Percentiles rank a stretch among this genome's conserved stretches.
These are phyloP conservation scores for Cubamyces sp. DNA, from an alignment of 768 basidiomycete genomes.

Conservation along the genomic window DNA sequence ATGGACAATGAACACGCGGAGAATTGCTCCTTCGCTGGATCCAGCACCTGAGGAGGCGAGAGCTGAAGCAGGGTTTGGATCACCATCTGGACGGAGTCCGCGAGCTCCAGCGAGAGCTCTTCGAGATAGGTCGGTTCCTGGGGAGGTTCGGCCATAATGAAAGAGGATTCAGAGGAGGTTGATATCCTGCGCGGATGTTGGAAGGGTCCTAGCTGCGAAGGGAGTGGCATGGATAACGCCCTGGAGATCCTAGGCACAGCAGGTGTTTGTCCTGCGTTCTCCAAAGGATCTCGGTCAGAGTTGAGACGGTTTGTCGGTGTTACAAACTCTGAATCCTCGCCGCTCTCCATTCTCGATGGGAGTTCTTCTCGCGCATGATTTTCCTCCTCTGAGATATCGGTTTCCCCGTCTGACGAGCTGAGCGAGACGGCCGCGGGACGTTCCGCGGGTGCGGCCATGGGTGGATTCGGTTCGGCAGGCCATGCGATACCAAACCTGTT, in stretches of 20 bases:
- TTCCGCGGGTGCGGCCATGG: constrained; percentile 43
- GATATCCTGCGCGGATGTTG: constrained; percentile 62
- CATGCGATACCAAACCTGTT: constrained; percentile 67
- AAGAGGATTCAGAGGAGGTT: constrained; percentile 25
- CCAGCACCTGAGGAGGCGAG: constrained; percentile 86
- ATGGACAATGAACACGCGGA: constrained; percentile 87
- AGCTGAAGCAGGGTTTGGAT: constrained; percentile 92
- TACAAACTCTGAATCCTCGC: constrained; percentile 36
- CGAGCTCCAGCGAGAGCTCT: constrained; percentile 83
- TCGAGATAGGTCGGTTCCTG: constrained; percentile 49
- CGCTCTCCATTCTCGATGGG: constrained; percentile 23
- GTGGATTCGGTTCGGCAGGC: constrained; percentile 50
- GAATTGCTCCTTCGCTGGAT: constrained; percentile 92
- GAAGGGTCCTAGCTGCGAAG: constrained; percentile 75
- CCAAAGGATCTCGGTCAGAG: constrained; percentile 38
- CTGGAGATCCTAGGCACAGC: constrained; percentile 65
- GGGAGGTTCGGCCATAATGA: constrained; percentile 30
- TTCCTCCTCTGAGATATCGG: constrained; percentile 53
- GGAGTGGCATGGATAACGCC: constrained; percentile 79
- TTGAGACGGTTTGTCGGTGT: constrained; percentile 38
- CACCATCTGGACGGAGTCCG: constrained; percentile 88
- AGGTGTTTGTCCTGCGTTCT: constrained; percentile 34
- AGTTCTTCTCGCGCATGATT: constrained; percentile 21
- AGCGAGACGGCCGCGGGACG: constrained; percentile 43
- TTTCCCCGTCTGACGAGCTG: constrained; percentile 57